A percentile compares a stretch with the other conserved stretches of the same genome.
Conservation (phyloP, 148 eudicot genomes). For the Dysphania ambrosioides region DNA sequence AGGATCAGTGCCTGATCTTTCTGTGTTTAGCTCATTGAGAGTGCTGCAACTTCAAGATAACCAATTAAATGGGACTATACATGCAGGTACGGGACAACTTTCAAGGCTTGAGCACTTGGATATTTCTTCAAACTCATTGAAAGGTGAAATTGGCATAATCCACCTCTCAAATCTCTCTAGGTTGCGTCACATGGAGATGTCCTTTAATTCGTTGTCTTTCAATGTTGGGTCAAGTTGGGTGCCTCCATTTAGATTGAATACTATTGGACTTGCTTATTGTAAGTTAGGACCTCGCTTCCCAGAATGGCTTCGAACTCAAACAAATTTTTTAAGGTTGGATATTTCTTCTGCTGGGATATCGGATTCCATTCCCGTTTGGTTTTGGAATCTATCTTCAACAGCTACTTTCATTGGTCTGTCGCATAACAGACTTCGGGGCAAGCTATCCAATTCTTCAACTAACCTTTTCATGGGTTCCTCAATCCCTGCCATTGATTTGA, state of each 20-base stretch:
- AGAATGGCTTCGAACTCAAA: background rate
- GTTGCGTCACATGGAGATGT: background rate
- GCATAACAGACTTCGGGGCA: background rate
- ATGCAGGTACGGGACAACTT: background rate
- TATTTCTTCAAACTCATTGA: background rate
- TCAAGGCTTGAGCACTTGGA: background rate
- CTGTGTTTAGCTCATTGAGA: background rate
- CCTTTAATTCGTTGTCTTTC: background rate
- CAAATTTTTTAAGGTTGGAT: background rate
- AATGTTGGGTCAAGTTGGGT: background rate
- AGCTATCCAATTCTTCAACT: background rate
- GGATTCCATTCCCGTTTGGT: background rate
- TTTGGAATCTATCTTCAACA: background rate
- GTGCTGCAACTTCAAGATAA: background rate
- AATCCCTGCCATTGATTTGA: background rate
- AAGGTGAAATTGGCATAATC: background rate
- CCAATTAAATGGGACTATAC: background rate
- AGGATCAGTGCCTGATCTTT: background rate
- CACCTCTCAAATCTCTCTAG: background rate
- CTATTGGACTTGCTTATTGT: background rate
- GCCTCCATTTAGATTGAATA: background rate
- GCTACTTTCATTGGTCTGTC: background rate
- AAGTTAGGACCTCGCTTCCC: background rate
- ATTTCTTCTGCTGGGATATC: background rate
- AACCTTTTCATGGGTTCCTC: background rate